These are phyloP conservation scores for Pseudevernia furfuracea DNA, from an alignment of 495 filamentous ascomycete species.

Conservation along the genomic window DNA sequence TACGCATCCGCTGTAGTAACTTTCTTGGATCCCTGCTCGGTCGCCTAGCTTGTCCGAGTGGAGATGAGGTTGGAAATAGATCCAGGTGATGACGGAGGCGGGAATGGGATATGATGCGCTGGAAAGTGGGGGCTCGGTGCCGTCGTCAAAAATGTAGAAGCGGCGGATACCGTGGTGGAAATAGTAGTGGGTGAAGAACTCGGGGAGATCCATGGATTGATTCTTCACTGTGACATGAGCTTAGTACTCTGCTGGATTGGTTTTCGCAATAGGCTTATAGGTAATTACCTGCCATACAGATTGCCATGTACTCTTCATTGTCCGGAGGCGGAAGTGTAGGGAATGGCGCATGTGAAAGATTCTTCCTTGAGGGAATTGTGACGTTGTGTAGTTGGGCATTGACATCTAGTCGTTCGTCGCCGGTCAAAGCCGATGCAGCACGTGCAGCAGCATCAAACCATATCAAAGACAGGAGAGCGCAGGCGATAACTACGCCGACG, in stretches of 20 bases:
- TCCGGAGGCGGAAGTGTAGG: constrained; percentile 11
- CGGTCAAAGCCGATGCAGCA: neutral
- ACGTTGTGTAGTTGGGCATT: neutral
- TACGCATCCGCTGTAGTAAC: constrained; percentile 10
- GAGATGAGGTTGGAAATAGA: constrained; percentile 7
- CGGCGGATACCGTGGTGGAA: constrained; percentile 25
- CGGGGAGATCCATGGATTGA: neutral
- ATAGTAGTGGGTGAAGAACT: neutral
- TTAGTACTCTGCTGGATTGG: neutral
- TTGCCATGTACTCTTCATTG: constrained; percentile 25
- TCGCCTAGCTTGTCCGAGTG: neutral
- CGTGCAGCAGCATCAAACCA: neutral
- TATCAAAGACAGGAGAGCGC: neutral
- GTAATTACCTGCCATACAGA: constrained; percentile 14
- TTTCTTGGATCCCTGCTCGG: constrained; percentile 2
- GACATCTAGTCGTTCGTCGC: neutral
- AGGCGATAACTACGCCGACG: neutral
- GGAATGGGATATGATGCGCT: constrained; percentile 13
- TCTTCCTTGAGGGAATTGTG: neutral
- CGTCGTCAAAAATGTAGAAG: constrained; percentile 31
- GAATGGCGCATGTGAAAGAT: neutral
- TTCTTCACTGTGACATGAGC: neutral
- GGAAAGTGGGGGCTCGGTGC: constrained; percentile 22
- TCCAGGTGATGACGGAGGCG: constrained; percentile 12
- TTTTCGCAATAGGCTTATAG: neutral